Conservation (phyloP, 345 rosid species). For the Anacardium occidentale region DNA sequence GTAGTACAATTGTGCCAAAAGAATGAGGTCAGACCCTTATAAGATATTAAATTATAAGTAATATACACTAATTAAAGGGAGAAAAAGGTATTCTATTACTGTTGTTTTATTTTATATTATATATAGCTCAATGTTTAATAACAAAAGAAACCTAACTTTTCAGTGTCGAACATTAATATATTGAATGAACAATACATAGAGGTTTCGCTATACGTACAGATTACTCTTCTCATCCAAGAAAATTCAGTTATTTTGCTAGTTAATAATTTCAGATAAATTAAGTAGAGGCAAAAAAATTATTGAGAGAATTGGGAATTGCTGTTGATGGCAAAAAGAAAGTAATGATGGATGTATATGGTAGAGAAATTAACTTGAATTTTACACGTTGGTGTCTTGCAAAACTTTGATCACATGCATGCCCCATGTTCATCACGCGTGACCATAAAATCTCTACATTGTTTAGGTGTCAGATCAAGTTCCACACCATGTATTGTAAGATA, state of each 20-base stretch:
- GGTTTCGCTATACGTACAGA: no score
- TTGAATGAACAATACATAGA: no score
- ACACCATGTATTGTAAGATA: no score
- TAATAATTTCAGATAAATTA: no score
- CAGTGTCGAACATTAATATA: not conserved
- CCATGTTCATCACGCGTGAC: not conserved
- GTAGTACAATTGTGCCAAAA: slow-evolving; percentile 29
- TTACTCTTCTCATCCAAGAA: no score
- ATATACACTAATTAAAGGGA: slow-evolving; percentile 6
- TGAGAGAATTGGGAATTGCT: not conserved
- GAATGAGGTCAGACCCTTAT: slow-evolving; percentile 45
- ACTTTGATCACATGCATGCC: not conserved
- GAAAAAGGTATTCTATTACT: slow-evolving; percentile 10
- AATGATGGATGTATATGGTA: not conserved
- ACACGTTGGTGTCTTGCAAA: slow-evolving; percentile 2
- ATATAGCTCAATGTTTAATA: not conserved
- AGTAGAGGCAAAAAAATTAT: no score
- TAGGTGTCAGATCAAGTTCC: not conserved
- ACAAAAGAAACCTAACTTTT: slow-evolving; percentile 35
- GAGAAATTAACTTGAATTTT: not conserved
- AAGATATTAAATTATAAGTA: slow-evolving; percentile 23
- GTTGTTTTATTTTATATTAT: not conserved
- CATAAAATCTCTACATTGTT: not conserved
- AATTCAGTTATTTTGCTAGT: no score
- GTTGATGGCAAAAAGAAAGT: no score